phyloP scores from a whole-genome alignment of 208 protist genomes.

The Perkinsela sp. region DNA sequence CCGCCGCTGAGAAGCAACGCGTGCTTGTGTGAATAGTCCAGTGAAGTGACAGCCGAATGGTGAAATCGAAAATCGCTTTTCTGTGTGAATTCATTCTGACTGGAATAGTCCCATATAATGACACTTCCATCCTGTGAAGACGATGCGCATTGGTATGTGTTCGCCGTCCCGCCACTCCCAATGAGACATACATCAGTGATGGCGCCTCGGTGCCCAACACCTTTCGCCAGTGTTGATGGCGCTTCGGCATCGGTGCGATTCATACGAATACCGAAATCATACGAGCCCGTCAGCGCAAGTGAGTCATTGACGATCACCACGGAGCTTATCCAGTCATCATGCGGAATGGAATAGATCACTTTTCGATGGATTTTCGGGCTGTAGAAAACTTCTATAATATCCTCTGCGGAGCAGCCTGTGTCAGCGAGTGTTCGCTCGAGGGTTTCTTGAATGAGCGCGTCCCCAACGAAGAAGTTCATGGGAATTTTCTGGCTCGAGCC shows the following conservation, averaged over 20 bases:
- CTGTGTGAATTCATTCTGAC: not conserved
- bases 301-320: not conserved
- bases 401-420: not conserved
- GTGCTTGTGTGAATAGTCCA: not conserved
- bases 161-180: not conserved
- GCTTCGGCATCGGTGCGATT: not conserved
- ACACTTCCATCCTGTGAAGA: not conserved
- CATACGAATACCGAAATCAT: not conserved
- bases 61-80: not conserved
- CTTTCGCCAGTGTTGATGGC: not conserved
- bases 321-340: not conserved
- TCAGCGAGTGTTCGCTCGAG: not conserved
- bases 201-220: not conserved
- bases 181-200: not conserved
- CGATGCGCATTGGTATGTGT: not conserved
- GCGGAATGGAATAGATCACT: not conserved
- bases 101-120: not conserved
- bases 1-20: not conserved
- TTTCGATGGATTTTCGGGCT: not conserved
- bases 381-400: not conserved
- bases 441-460: not conserved
- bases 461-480: not conserved
- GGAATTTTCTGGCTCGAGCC: not conserved
- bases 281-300: not conserved
- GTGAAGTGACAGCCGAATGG: not conserved